These are phyloP conservation scores for Globisporangium carolinianum DNA, from an alignment of 352 stramenopile species.

Conservation along the genomic window DNA sequence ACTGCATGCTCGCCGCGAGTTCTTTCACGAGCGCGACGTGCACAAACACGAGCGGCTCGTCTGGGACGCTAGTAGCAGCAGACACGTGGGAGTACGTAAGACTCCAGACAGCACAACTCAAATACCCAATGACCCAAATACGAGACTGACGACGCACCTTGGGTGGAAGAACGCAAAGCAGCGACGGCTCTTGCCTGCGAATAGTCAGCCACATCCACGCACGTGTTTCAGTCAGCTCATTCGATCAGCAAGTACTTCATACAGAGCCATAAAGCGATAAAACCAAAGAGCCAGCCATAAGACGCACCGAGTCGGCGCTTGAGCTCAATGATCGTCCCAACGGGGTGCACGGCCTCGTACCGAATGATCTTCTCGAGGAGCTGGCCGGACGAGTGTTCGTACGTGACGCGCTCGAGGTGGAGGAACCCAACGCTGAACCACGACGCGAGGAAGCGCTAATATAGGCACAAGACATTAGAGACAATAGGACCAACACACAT, in stretches of 20 bases:
- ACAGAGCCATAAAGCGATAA: background rate
- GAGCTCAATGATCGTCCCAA: conserved; percentile 91
- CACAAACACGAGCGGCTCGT: conserved; percentile 93
- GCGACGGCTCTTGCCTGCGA: conserved; percentile 49
- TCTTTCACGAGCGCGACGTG: conserved; percentile 90
- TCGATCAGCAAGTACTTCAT: background rate
- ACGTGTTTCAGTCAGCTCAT: background rate
- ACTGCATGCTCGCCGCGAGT: conserved; percentile 87
- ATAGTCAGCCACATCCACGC: background rate
- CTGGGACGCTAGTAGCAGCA: conserved; percentile 50
- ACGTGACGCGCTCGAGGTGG: conserved; percentile 89
- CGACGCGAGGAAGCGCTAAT: conserved; percentile 77
- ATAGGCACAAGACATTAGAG: no score
- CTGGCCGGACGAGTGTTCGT: conserved; percentile 86
- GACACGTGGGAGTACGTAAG: background rate
- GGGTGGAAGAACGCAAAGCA: conserved; percentile 96
- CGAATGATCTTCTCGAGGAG: conserved; percentile 95
- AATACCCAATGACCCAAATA: background rate
- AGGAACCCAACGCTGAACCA: conserved; percentile 93
- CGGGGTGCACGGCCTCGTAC: conserved; percentile 93
- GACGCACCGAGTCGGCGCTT: conserved; percentile 78
- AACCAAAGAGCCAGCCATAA: no score
- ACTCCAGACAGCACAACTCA: background rate
- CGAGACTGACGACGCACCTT: conserved; percentile 23
- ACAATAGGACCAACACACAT: background rate